A percentile compares a stretch with the other conserved stretches of the same genome.
These are phyloP conservation scores for Yarrowia sp. DNA, from an alignment of 805 yeast genomes.

Conservation along the genomic window DNA sequence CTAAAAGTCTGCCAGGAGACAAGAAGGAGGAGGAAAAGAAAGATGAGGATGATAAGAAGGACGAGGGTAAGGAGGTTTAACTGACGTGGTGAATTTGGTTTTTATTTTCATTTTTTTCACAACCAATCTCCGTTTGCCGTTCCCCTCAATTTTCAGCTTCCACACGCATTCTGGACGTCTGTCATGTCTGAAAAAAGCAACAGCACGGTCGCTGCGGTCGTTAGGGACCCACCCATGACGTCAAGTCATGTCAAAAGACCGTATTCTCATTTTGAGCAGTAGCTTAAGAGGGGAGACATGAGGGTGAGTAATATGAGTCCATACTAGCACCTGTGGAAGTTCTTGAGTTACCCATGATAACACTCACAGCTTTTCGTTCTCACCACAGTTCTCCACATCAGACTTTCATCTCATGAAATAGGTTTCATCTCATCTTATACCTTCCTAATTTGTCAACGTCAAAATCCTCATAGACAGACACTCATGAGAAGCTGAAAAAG, in stretches of 20 bases:
- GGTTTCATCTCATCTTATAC: background rate
- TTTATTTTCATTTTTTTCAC: no score
- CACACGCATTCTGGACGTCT: no score
- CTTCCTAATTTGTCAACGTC: conserved; percentile 17
- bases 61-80: conserved; percentile 9
- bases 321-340: no score
- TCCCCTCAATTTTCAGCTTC: no score
- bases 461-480: background rate
- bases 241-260: background rate
- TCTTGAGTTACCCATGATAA: no score
- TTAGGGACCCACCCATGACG: background rate
- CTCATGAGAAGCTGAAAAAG: no score
- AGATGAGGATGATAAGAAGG: background rate
- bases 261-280: no score
- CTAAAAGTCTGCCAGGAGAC: conserved; percentile 1
- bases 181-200: background rate
- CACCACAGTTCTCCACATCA: background rate
- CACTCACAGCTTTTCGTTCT: background rate
- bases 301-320: no score
- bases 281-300: no score
- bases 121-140: no score
- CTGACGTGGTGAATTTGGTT: no score
- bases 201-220: background rate
- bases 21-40: background rate
- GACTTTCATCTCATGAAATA: background rate